Evolutionary conservation across 345 rosid species (phyloP).

Genomic region (Heritiera fomes): DNA sequence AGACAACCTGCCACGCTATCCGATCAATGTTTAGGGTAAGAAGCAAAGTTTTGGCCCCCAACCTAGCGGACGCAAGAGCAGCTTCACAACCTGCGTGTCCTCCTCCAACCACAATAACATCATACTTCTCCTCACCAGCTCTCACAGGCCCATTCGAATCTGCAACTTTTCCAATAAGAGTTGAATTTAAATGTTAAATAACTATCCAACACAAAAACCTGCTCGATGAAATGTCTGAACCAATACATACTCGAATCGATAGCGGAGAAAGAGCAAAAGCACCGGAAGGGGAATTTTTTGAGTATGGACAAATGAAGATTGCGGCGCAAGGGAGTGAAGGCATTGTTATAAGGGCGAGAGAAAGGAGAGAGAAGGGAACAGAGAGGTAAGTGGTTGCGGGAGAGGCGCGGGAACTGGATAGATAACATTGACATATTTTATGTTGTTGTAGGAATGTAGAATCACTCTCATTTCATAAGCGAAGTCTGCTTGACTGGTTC

Average conservation of each 20-base stretch:
- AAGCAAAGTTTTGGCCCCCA: conserved; percentile 89
- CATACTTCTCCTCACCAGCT: conserved; percentile 59
- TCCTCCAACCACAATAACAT: conserved; percentile 91
- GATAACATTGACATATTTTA: conserved; percentile 5
- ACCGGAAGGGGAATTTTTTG: neutral
- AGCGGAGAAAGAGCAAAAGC: conserved; percentile 7
- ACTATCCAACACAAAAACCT: neutral
- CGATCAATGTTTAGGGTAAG: conserved; percentile 88
- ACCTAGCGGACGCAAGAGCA: conserved; percentile 86
- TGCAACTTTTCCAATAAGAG: conserved; percentile 25
- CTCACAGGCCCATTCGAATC: conserved; percentile 34
- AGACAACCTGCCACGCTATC: conserved; percentile 89
- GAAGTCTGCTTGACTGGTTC: neutral
- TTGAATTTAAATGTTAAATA: neutral
- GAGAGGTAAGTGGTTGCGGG: conserved; percentile 15
- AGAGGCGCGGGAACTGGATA: conserved; percentile 16
- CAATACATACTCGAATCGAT: neutral
- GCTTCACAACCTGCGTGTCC: conserved; percentile 98
- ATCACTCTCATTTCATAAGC: neutral
- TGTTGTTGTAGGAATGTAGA: neutral
- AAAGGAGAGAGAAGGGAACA: neutral
- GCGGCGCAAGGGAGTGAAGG: neutral
- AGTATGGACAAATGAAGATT: neutral
- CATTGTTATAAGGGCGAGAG: neutral
- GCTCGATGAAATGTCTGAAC: conserved; percentile 22